Conservation (phyloP, 2,329 filamentous ascomycete species). For the Anisogramma anomala region DNA sequence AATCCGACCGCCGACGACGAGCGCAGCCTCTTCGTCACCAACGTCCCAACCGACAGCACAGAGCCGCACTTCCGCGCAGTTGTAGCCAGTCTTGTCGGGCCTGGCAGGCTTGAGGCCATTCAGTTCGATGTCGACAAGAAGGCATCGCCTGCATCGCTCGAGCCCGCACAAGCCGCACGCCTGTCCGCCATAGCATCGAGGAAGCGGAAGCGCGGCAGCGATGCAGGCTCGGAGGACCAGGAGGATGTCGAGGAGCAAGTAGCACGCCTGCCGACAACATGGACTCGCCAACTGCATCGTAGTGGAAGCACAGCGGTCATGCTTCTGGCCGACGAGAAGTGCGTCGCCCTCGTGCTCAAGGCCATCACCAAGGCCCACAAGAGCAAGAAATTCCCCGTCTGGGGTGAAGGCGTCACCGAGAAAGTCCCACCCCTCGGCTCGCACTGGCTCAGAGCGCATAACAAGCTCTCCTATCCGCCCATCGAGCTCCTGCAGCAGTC, state of each 20-base stretch:
- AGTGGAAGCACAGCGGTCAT: slow-evolving; percentile 74
- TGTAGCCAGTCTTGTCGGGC: slow-evolving; percentile 62
- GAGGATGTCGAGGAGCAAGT: slow-evolving; percentile 50
- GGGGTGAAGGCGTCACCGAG: slow-evolving; percentile 53
- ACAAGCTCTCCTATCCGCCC: slow-evolving; percentile 59
- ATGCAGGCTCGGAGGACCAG: slow-evolving; percentile 29
- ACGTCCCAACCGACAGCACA: slow-evolving; percentile 75
- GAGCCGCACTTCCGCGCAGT: slow-evolving; percentile 64
- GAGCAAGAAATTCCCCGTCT: slow-evolving; percentile 50
- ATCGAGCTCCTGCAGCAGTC: slow-evolving; percentile 54
- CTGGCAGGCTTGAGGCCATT: slow-evolving; percentile 66
- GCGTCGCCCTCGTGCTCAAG: slow-evolving; percentile 65
- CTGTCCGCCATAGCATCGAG: slow-evolving; percentile 30
- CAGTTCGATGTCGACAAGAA: slow-evolving; percentile 56
- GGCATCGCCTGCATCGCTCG: slow-evolving; percentile 25
- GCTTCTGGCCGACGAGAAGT: slow-evolving; percentile 71
- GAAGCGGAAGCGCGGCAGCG: slow-evolving; percentile 36
- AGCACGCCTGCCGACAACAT: slow-evolving; percentile 55
- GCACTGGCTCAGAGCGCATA: slow-evolving; percentile 51
- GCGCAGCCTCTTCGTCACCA: slow-evolving; percentile 81
- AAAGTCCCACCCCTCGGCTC: slow-evolving; percentile 47
- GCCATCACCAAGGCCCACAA: slow-evolving; percentile 53
- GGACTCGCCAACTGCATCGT: slow-evolving; percentile 57
- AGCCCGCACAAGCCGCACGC: slow-evolving; percentile 33
- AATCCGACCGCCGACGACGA: slow-evolving; percentile 60